These are phyloP conservation scores for Fusarium sp. DNA, from an alignment of 2,329 filamentous ascomycete genomes.

Conservation along the genomic window DNA sequence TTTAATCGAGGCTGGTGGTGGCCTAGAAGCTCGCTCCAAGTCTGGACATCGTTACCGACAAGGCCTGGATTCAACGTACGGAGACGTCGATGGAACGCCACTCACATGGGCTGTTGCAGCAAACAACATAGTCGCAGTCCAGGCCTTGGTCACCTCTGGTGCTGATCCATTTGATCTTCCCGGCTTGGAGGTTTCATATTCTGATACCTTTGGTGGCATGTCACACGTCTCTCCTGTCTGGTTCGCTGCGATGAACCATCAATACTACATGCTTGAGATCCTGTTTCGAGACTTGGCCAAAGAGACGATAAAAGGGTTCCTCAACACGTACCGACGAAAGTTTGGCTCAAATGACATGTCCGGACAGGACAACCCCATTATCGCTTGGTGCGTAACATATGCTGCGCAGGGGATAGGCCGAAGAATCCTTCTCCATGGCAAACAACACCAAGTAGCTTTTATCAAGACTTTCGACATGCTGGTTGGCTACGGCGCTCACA, in stretches of 20 bases:
- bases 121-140: accelerated
- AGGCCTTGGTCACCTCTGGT: accelerated
- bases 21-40: background rate
- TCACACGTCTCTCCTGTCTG: background rate
- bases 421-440: accelerated
- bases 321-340: background rate
- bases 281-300: accelerated
- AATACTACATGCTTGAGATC: background rate
- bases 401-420: background rate
- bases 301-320: accelerated
- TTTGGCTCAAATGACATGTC: background rate
- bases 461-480: background rate
- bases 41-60: background rate
- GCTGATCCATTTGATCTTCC: background rate
- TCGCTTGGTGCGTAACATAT: background rate
- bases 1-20: background rate
- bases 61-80: background rate
- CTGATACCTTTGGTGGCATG: background rate
- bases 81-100: background rate
- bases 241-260: background rate
- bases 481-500: background rate
- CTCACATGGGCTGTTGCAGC: background rate
- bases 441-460: background rate
- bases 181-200: accelerated
- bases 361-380: background rate